Base-by-base conservation (phyloP, 1,284 basidiomycete genomes). In the Tilletiopsis washingtonensis region DNA sequence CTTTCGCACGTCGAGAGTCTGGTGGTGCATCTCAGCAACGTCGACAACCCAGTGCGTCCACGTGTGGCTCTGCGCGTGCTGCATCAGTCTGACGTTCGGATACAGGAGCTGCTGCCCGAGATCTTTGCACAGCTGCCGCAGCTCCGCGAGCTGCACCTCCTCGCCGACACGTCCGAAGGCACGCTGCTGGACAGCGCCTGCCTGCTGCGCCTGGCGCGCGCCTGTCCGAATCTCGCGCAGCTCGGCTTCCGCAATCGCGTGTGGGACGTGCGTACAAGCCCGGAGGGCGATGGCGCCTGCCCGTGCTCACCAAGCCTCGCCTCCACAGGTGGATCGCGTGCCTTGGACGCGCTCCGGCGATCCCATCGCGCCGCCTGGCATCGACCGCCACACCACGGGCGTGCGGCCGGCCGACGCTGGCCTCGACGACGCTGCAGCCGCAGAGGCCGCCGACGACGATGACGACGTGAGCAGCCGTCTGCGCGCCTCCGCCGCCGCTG, bases 161-260 rank as follows among this genome's bases (percentile, higher is more conserved):
- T 69, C 4, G 58, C 65, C 19, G 56, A 56, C 21, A 36, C 56
- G 1, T 57, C 54, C 9, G 57, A 53, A n/a, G 56, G 56, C 21
- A 50, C 57, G 17, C 55, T 44, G 14, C 34, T 66, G 45, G 51
- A 39, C 5, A 61, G 62, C 27, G 24, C 41, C 14, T 54, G 58
- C 53, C 50, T 66, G 4, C 50, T 49, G 25, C 47, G 47, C 45
- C 54, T 66, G 6, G 64, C 64, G 12, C 48, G 52, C 27, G 54
- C 53, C 1, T 57, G 55, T 29, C 45, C 51, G 17, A 55, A 56
- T 7, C 46, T 71, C 23, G 44, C 49, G 21, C 66, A 70, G 45
- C 57, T 71, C 36, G 69, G 69, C 0, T 69, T 69, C 48, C 55
- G 64, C 9, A 67, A 71, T 48, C 61, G 65, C 9, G 65, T 71